phyloP scores from a whole-genome alignment of 2,329 filamentous ascomycete genomes.

The Xylaria sp. region DNA sequence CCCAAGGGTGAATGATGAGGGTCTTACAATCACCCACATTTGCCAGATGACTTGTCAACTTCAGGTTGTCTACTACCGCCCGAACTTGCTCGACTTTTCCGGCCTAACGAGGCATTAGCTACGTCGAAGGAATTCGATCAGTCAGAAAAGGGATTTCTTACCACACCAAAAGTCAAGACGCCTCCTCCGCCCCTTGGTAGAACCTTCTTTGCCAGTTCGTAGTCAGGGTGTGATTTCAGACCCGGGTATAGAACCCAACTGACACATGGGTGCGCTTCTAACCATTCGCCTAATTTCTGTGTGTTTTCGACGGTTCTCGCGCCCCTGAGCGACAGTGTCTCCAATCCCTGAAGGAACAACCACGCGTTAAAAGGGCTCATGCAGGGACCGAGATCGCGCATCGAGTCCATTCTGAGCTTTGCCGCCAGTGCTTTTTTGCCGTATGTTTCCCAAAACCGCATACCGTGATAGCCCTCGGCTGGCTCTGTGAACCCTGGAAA shows the following conservation, averaged over 20 bases:
- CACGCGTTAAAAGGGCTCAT: slow-evolving; percentile 79
- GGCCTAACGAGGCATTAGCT: slow-evolving; percentile 53
- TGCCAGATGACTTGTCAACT: slow-evolving; percentile 77
- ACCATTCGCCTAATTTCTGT: slow-evolving; percentile 71
- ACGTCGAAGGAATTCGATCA: neutral
- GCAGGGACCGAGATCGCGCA: slow-evolving; percentile 73
- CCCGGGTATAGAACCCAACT: slow-evolving; percentile 79
- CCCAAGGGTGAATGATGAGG: slow-evolving; percentile 77
- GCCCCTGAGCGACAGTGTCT: slow-evolving; percentile 73
- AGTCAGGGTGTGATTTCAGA: slow-evolving; percentile 70
- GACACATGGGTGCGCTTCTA: slow-evolving; percentile 73
- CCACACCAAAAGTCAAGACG: slow-evolving; percentile 77
- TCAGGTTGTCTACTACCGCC: slow-evolving; percentile 75
- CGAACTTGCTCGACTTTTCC: slow-evolving; percentile 50
- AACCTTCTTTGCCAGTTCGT: slow-evolving; percentile 74
- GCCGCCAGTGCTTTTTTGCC: slow-evolving; percentile 72
- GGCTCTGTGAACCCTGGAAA: slow-evolving; percentile 79
- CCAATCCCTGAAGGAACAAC: slow-evolving; percentile 74
- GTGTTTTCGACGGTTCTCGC: slow-evolving; percentile 76
- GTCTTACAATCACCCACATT: slow-evolving; percentile 81
- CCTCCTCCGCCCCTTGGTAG: slow-evolving; percentile 75
- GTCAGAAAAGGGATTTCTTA: slow-evolving; percentile 54
- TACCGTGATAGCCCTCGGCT: slow-evolving; percentile 73
- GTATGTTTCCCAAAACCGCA: slow-evolving; percentile 78
- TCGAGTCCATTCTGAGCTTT: slow-evolving; percentile 74